Percentiles rank a stretch among this genome's conserved stretches.
Evolutionary conservation across 2,329 filamentous ascomycete genomes (phyloP).

Genomic region (Aspergillus hortae): DNA sequence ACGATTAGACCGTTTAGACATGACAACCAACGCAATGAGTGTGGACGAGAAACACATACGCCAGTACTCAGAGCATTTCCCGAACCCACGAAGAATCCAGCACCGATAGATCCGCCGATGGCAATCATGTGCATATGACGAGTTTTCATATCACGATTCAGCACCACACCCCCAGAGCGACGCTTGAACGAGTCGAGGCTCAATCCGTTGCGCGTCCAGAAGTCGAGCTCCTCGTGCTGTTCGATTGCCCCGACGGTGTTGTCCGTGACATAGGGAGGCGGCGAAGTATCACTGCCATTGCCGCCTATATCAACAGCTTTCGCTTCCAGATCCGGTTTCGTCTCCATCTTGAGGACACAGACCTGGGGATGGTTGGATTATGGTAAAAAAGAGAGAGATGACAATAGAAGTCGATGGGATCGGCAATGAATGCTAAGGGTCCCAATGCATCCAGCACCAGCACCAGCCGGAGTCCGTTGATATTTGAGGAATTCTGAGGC

Average conservation of each 20-base stretch:
- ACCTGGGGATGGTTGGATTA: neutral
- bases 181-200: constrained; percentile 20
- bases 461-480: neutral
- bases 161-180: constrained; percentile 7
- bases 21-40: no score
- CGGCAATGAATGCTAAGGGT: neutral
- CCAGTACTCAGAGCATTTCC: constrained; percentile 14
- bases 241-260: neutral
- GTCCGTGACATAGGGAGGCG: constrained; percentile 10
- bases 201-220: constrained; percentile 23
- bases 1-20: neutral
- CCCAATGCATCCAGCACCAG: neutral
- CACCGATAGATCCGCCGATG: constrained; percentile 24
- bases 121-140: constrained; percentile 40
- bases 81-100: constrained; percentile 18
- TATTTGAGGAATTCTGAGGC: neutral
- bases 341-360: constrained; percentile 1
- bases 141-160: constrained; percentile 25
- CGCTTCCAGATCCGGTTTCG: neutral
- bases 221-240: constrained; percentile 13
- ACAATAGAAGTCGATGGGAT: neutral
- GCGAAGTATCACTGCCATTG: neutral
- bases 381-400: neutral
- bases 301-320: constrained; percentile 8
- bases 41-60: constrained; percentile 1